Evolutionary conservation across 2,329 filamentous ascomycete species (phyloP).

Genomic region (Madurella mycetomatis): DNA sequence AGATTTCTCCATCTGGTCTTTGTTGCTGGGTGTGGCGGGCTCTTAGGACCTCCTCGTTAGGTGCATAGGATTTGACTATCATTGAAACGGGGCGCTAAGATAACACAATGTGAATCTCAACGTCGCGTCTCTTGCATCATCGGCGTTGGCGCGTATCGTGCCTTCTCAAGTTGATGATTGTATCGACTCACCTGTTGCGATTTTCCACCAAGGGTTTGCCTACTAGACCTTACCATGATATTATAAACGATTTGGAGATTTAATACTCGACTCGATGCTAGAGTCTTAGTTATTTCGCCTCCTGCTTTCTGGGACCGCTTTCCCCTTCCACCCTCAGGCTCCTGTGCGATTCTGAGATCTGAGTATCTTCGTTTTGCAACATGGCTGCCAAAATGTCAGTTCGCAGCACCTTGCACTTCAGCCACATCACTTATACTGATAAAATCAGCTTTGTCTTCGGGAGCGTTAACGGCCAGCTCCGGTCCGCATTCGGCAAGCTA

Average conservation of each 20-base stretch:
- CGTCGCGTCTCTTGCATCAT: conserved; percentile 11
- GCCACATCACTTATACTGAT: conserved; percentile 20
- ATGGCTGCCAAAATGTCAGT: conserved; percentile 28
- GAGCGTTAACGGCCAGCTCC: conserved; percentile 73
- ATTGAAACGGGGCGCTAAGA: conserved; percentile 5
- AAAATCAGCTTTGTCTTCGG: conserved; percentile 70
- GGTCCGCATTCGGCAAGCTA: conserved; percentile 73
- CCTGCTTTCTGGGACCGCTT: neutral
- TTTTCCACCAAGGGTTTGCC: too few relatives aligned
- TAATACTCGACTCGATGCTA: too few relatives aligned
- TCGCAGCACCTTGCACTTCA: conserved; percentile 8
- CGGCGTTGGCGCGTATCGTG: neutral
- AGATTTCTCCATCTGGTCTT: neutral
- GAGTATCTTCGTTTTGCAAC: neutral
- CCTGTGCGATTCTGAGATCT: neutral
- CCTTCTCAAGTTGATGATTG: too few relatives aligned
- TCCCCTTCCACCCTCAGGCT: neutral
- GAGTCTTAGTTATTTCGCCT: neutral
- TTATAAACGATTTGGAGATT: too few relatives aligned
- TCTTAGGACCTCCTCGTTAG: neutral
- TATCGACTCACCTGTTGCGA: too few relatives aligned
- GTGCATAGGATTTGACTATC: neutral
- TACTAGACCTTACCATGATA: too few relatives aligned
- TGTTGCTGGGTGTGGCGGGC: neutral
- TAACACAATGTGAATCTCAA: conserved; percentile 8